Conservation (phyloP, 257 asterid species). For the Datura wrightii region DNA sequence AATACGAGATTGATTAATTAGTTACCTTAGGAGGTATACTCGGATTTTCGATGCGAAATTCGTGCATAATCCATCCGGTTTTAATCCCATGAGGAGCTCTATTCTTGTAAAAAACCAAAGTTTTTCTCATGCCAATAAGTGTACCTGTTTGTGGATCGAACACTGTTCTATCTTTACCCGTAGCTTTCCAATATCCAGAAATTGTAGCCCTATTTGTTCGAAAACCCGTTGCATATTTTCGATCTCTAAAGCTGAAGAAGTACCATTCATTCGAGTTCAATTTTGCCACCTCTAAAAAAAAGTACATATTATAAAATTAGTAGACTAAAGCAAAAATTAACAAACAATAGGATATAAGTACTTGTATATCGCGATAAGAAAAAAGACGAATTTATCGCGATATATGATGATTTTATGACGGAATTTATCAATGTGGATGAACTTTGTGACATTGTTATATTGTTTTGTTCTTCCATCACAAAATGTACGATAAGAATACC, state of each 20-base stretch:
- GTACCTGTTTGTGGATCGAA: slow-evolving; percentile 48
- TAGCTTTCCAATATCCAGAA: slow-evolving; percentile 92
- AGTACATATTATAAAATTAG: background rate
- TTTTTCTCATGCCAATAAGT: slow-evolving; percentile 87
- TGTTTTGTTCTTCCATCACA: no score
- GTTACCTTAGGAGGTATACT: slow-evolving; percentile 79
- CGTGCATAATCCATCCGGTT: slow-evolving; percentile 96
- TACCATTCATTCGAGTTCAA: slow-evolving; percentile 85
- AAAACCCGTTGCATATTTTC: slow-evolving; percentile 76
- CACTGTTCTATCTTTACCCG: slow-evolving; percentile 79
- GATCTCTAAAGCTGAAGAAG: slow-evolving; percentile 86
- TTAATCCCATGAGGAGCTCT: slow-evolving; percentile 90
- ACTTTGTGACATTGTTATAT: no score
- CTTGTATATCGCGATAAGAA: no score
- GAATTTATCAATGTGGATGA: background rate
- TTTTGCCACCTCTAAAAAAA: slow-evolving; percentile 66
- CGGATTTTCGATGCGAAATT: slow-evolving; percentile 82
- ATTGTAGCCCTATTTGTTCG: slow-evolving; percentile 78
- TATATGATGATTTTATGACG: background rate
- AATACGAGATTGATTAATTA: background rate
- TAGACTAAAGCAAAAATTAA: no score
- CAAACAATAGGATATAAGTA: background rate
- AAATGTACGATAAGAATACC: no score
- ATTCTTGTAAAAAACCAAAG: slow-evolving; percentile 80
- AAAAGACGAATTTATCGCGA: background rate